phyloP scores from a whole-genome alignment of 1,139 yeast genomes.

The Taphrina sp. region DNA sequence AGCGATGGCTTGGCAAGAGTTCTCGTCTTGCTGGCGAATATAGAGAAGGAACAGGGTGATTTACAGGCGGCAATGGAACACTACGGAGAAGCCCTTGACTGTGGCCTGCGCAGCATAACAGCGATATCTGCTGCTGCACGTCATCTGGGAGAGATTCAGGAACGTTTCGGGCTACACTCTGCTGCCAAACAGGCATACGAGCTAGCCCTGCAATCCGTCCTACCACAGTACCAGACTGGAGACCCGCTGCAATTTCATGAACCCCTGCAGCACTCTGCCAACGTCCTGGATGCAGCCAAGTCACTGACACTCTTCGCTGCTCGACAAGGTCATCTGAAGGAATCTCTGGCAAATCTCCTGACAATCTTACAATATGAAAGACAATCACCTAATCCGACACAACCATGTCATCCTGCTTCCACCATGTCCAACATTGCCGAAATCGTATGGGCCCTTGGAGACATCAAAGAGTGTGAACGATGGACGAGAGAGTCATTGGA shows the following conservation, averaged over 20 bases:
- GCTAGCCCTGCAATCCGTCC: conserved; percentile 11
- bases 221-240: conserved; percentile 13
- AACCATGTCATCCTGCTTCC: conserved; percentile 19
- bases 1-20: conserved; percentile 3
- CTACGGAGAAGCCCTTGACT: conserved; percentile 4
- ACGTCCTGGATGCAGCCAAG: conserved; percentile 16
- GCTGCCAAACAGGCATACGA: conserved; percentile 17
- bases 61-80: conserved; percentile 2
- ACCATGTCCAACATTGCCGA: conserved; percentile 31
- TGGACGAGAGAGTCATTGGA: conserved; percentile 16
- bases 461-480: conserved; percentile 11
- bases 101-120: neutral
- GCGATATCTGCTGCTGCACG: conserved; percentile 18
- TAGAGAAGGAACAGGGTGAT: conserved; percentile 7
- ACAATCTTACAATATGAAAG: conserved; percentile 23
- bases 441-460: conserved; percentile 26
- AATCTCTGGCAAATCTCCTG: conserved; percentile 14
- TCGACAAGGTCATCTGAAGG: conserved; percentile 16
- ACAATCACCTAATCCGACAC: conserved; percentile 4
- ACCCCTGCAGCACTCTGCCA: conserved; percentile 6
- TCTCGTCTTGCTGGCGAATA: conserved; percentile 10
- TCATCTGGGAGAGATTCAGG: conserved; percentile 26
- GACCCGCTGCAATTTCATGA: conserved; percentile 1
- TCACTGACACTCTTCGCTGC: conserved; percentile 17
- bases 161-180: neutral